Conservation (phyloP, 495 filamentous ascomycete genomes). For the Cetradonia linearis region DNA sequence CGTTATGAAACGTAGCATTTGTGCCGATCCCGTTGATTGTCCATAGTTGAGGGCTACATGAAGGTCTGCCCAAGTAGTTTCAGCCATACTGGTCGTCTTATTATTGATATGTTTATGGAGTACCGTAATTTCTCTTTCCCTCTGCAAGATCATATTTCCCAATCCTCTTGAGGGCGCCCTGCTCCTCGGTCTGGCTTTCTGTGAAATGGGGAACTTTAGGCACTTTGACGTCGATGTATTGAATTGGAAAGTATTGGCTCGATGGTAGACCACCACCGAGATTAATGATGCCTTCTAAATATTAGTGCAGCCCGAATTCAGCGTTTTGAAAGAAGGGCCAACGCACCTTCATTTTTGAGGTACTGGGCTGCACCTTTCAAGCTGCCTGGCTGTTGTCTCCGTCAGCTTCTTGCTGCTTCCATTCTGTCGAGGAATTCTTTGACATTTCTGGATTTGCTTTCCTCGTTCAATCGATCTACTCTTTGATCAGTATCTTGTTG, state of each 20-base stretch:
- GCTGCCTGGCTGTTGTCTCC: conserved; percentile 19
- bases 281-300: conserved; percentile 54
- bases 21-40: conserved; percentile 73
- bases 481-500: not conserved
- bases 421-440: not conserved
- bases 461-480: conserved; percentile 46
- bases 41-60: conserved; percentile 82
- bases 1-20: conserved; percentile 77
- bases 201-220: conserved; percentile 58
- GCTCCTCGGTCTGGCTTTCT: conserved; percentile 47
- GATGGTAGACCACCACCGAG: conserved; percentile 89
- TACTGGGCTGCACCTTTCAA: conserved; percentile 70
- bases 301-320: not conserved
- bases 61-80: conserved; percentile 44
- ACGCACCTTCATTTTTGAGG: conserved; percentile 57
- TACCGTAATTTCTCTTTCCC: conserved; percentile 52
- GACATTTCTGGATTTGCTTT: conserved; percentile 39
- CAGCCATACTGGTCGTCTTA: conserved; percentile 2
- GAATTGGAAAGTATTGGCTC: conserved; percentile 79
- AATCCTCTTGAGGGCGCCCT: conserved; percentile 46
- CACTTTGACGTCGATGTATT: conserved; percentile 57
- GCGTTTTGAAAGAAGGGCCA: not conserved
- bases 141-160: conserved; percentile 74
- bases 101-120: conserved; percentile 22
- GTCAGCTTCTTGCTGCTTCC: not conserved